Evolutionary conservation across 2,329 filamentous ascomycete species (phyloP), one percentile per base, ranked within the genome.

Genomic region (Penicillium sp.): DNA sequence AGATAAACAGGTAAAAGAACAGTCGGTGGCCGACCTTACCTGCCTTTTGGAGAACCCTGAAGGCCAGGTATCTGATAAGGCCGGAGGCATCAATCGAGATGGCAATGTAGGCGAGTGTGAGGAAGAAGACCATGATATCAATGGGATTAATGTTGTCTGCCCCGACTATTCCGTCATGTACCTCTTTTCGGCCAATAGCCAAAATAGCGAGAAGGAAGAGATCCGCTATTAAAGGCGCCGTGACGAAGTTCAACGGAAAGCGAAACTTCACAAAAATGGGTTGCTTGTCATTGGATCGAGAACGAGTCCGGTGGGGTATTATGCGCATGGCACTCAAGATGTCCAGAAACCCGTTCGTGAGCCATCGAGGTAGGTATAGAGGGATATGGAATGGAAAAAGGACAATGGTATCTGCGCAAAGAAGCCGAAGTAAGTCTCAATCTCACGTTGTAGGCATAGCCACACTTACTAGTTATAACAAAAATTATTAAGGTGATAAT

Each of bases 81-180:
- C 88, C 88, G 0, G 88, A 90, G 2, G 88, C 87, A 61, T 90
- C 88, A 57, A 90, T 89, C 0, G 87, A 90, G 44, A 91, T 89
- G 45, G 88, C 88, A 57, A 90, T 89, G 64, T 90, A 91, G 3
- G 88, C 88, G 42, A 89, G 70, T 0, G 86, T 88, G 42, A 90
- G 77, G 74, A 91, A 90, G 73, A 90, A 90, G 16, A 79, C 74
- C 85, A 90, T 89, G 58, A 90, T 89, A 58, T 90, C 87, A 61
- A 89, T 80, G 0, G 88, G 88, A 2, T 78, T 78, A 62, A 91
- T 90, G 65, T 85, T 78, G 63, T 88, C 76, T 1, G 85, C 78
- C 0, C 87, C 87, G 8, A 88, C 71, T 0, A 85, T 89, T 2
- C 88, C 88, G 64, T 84, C 87, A n/a, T 82, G 77, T 0, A 90